Evolutionary conservation across 331 rosid species (phyloP), one percentile per base, ranked within the genome.

Genomic region (Rosa hybrid): DNA sequence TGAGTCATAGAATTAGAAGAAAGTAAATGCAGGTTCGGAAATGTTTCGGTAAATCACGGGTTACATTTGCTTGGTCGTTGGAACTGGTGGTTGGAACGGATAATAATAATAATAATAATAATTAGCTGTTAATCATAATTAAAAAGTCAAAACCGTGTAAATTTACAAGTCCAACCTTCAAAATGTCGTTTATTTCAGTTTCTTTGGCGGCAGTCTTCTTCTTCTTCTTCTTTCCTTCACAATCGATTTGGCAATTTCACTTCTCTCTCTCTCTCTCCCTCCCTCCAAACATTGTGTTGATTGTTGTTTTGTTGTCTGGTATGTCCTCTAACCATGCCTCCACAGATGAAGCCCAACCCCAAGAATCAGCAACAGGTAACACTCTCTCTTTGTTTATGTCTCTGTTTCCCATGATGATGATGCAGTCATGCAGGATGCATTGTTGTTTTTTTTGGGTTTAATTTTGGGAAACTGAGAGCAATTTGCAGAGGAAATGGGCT

Each of bases 401-500:
- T 41, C 16, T 68, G 12, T 62, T 0, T 23, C 11, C 6, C 7
- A 23, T 59, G 12, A 6, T 56, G 63, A 56, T 20, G 25, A 20
- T 59, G 11, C 34, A 30, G 34, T 30, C 34, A 64, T 63, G 18
- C 8, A 63, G 48, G 0, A 23, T 38, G 49, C 49, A 45, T 60
- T 20, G 70, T 10, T 76, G 9, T 25, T 34, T 70, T 70, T 75
- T 39, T 62, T 67, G 59, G 56, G 67, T 76, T 82, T 86, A 65
- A 71, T 89, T 86, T 76, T 80, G 79, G 89, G 75, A 62, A 85
- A 68, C 53, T 72, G 84, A 86, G 88, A 78, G 59, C 78, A 72
- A 65, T 76, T 76, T 89, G 90, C 88, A 81, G 90, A 84, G 88
- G 44, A 74, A 79, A 78, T 87, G 88, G 81, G 82, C 89, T 94